Percentiles rank a stretch among this genome's conserved stretches.
Evolutionary conservation across 2,329 filamentous ascomycete genomes (phyloP).

Genomic region (Cladosporium sphaerospermum): DNA sequence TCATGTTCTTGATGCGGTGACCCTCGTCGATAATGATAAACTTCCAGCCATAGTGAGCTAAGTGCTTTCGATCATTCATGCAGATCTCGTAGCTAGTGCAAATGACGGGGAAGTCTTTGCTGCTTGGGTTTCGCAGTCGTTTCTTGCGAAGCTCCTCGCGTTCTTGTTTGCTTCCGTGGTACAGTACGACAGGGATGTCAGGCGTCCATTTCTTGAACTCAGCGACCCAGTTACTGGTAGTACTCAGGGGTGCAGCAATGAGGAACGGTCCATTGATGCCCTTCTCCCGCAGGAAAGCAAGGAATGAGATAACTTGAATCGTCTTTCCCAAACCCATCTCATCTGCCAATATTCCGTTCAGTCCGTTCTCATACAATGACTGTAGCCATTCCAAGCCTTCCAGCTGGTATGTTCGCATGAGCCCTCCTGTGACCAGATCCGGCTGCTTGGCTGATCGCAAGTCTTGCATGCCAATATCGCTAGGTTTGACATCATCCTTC

Average conservation of each 20-base stretch:
- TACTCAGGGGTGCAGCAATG: slow-evolving; percentile 84
- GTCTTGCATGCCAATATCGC: slow-evolving; percentile 59
- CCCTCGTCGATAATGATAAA: slow-evolving; percentile 99
- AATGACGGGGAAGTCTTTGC: slow-evolving; percentile 76
- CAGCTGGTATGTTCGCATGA: slow-evolving; percentile 89
- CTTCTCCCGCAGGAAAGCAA: slow-evolving; percentile 81
- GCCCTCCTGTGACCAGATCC: slow-evolving; percentile 73
- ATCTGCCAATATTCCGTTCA: slow-evolving; percentile 86
- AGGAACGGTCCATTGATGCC: slow-evolving; percentile 85
- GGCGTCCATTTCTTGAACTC: slow-evolving; percentile 91
- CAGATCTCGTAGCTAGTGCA: slow-evolving; percentile 97
- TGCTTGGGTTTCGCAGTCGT: slow-evolving; percentile 63
- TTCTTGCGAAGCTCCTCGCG: slow-evolving; percentile 69
- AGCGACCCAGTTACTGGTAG: slow-evolving; percentile 90
- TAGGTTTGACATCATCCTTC: slow-evolving; percentile 52
- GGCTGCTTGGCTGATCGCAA: slow-evolving; percentile 80
- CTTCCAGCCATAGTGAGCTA: slow-evolving; percentile 85
- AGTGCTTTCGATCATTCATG: slow-evolving; percentile 74
- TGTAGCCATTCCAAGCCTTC: slow-evolving; percentile 93
- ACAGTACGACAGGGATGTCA: slow-evolving; percentile 78
- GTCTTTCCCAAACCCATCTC: slow-evolving; percentile 96
- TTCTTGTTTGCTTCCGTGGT: slow-evolving; percentile 76
- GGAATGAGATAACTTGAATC: slow-evolving; percentile 79
- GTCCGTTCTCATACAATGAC: slow-evolving; percentile 75
- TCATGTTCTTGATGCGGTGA: slow-evolving; percentile 94